Percentiles rank a stretch among this genome's conserved stretches.
Evolutionary conservation across 768 basidiomycete genomes (phyloP).

Genomic region (Melanogaster broomeanus): DNA sequence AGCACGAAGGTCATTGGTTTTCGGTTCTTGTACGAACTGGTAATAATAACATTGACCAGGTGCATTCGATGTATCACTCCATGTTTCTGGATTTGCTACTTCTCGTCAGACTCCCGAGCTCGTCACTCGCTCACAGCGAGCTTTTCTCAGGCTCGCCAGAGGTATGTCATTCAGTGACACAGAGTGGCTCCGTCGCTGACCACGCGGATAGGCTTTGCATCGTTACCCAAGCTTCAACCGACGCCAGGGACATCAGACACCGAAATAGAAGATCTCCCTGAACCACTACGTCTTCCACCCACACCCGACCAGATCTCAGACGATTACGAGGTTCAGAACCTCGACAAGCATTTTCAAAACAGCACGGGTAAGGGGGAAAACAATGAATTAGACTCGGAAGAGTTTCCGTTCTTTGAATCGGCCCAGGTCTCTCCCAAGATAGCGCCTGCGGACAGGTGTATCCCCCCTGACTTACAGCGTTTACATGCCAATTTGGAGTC

Average conservation of each 20-base stretch:
- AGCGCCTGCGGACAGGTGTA: conserved; percentile 18
- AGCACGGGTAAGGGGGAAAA: conserved; percentile 18
- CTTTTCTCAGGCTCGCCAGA: conserved; percentile 78
- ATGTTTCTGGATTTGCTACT: conserved; percentile 76
- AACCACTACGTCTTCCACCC: conserved; percentile 48
- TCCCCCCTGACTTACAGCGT: conserved; percentile 43
- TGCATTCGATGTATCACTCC: conserved; percentile 71
- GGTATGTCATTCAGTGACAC: conserved; percentile 39
- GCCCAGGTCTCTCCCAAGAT: conserved; percentile 13
- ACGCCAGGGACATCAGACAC: conserved; percentile 20
- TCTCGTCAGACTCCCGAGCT: conserved; percentile 57
- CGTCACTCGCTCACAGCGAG: conserved; percentile 71
- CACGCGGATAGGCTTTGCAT: conserved; percentile 60
- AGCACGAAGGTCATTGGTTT: conserved; percentile 28
- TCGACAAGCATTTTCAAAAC: conserved; percentile 54
- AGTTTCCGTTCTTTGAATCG: conserved; percentile 1
- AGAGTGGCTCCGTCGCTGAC: neutral
- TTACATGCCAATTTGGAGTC: conserved; percentile 76
- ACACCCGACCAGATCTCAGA: conserved; percentile 61
- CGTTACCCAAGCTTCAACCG: conserved; percentile 59
- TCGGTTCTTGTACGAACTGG: neutral
- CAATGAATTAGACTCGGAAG: conserved; percentile 9
- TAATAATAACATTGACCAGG: conserved; percentile 29
- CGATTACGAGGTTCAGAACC: conserved; percentile 53
- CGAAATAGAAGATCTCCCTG: conserved; percentile 32